phyloP scores from a whole-genome alignment of 2,329 filamentous ascomycete species.

The Chrysoporthe deuterocubensis region DNA sequence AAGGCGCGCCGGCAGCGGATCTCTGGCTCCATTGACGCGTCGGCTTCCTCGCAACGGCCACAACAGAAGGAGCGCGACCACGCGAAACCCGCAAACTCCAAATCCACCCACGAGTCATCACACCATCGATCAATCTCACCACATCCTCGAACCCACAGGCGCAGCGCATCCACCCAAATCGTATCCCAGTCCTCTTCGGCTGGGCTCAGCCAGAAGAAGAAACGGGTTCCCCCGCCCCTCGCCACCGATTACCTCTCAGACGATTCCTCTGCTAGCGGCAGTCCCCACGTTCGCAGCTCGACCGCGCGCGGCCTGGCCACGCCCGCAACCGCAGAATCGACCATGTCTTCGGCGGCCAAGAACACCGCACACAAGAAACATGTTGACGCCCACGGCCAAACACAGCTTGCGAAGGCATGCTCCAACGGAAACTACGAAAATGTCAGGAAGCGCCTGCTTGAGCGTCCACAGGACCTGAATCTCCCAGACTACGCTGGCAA shows the following conservation, averaged over 20 bases:
- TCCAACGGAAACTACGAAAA: conserved; percentile 81
- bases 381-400: conserved; percentile 90
- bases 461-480: conserved; percentile 86
- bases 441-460: conserved; percentile 74
- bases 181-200: conserved; percentile 57
- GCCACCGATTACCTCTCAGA: conserved; percentile 70
- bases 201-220: conserved; percentile 63
- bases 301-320: conserved; percentile 61
- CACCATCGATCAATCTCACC: conserved; percentile 63
- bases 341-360: conserved; percentile 70
- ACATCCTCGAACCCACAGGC: conserved; percentile 60
- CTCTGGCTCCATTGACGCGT: conserved; percentile 44
- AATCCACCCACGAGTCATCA: conserved; percentile 39
- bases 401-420: conserved; percentile 85
- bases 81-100: conserved; percentile 39
- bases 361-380: conserved; percentile 80
- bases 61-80: conserved; percentile 34
- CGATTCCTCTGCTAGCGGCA: conserved; percentile 65
- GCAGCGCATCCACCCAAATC: conserved; percentile 68
- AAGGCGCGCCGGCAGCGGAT: conserved; percentile 59
- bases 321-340: conserved; percentile 60
- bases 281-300: conserved; percentile 62
- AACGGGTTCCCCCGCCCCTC: conserved; percentile 63
- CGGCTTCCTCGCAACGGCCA: conserved; percentile 21
- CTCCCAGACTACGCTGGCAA: conserved; percentile 94